Conservation (phyloP, 1,284 basidiomycete species). For the Omphalotus olearius region DNA sequence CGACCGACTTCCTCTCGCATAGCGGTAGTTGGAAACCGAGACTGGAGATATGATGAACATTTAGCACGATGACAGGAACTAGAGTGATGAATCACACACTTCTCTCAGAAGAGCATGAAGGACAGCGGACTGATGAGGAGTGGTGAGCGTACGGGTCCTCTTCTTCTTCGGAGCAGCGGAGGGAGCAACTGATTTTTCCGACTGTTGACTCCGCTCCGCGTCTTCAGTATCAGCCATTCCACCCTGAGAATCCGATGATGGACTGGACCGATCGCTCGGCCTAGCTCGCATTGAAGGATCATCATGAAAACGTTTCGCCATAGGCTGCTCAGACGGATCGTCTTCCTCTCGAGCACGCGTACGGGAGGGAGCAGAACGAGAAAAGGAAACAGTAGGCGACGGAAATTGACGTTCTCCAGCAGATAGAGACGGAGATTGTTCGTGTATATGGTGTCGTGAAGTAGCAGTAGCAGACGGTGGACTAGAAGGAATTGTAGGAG, state of each 20-base stretch:
- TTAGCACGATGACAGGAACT: conserved; percentile 5
- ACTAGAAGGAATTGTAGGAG: conserved; percentile 21
- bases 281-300: conserved; percentile 24
- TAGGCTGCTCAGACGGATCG: conserved; percentile 24
- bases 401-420: conserved; percentile 24
- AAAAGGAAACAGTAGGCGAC: conserved; percentile 27
- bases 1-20: conserved; percentile 82
- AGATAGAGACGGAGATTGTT: conserved; percentile 15
- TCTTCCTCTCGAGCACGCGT: conserved; percentile 22
- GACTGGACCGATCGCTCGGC: conserved; percentile 30
- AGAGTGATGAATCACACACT: conserved; percentile 35
- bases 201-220: conserved; percentile 30
- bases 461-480: conserved; percentile 25
- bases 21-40: conserved; percentile 80
- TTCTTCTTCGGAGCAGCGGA: conserved; percentile 60
- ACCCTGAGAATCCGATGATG: conserved; percentile 51
- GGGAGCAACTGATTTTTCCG: conserved; percentile 26
- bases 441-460: conserved; percentile 38
- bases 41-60: conserved; percentile 38
- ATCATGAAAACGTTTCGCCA: conserved; percentile 25
- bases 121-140: conserved; percentile 78
- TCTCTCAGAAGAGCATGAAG: conserved; percentile 76
- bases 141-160: conserved; percentile 76
- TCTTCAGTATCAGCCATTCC: conserved; percentile 53
- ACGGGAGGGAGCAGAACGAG: conserved; percentile 15